Percentiles rank a stretch among this genome's conserved stretches.
These are phyloP conservation scores for Henningerozyma blattae DNA, from an alignment of 805 yeast species.

Conservation along the genomic window DNA sequence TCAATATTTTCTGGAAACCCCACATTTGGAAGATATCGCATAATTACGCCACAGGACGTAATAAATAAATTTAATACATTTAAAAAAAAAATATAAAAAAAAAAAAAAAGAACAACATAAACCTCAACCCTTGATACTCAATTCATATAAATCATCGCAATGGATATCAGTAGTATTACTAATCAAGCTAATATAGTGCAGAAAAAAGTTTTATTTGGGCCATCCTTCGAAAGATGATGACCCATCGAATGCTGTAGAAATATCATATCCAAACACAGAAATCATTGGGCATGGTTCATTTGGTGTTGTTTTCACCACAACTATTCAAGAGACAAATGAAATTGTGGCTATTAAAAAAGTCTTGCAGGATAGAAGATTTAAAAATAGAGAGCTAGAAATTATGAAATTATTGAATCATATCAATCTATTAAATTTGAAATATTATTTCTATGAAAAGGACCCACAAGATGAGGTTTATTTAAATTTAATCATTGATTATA, in stretches of 20 bases:
- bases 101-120: too few relatives aligned
- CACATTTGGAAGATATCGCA: too few relatives aligned
- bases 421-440: conserved; percentile 77
- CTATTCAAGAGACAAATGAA: conserved; percentile 58
- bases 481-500: conserved; percentile 79
- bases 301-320: conserved; percentile 92
- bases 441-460: conserved; percentile 76
- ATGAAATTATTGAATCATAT: conserved; percentile 84
- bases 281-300: conserved; percentile 99
- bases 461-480: conserved; percentile 48
- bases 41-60: too few relatives aligned
- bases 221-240: background rate
- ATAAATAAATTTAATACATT: too few relatives aligned
- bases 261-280: conserved; percentile 70
- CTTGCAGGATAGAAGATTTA: conserved; percentile 89
- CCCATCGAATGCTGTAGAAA: conserved; percentile 6
- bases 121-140: too few relatives aligned
- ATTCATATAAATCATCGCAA: too few relatives aligned
- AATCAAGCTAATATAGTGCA: background rate
- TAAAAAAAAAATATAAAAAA: too few relatives aligned
- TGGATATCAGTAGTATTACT: background rate
- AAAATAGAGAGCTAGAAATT: conserved; percentile 88
- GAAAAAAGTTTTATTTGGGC: background rate
- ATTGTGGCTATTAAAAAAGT: conserved; percentile 91
- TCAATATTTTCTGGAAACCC: too few relatives aligned